Percentiles rank a stretch among this genome's conserved stretches.
Evolutionary conservation across 2,329 filamentous ascomycete genomes (phyloP).

Genomic region (Aspergillus brunneoviolaceus): DNA sequence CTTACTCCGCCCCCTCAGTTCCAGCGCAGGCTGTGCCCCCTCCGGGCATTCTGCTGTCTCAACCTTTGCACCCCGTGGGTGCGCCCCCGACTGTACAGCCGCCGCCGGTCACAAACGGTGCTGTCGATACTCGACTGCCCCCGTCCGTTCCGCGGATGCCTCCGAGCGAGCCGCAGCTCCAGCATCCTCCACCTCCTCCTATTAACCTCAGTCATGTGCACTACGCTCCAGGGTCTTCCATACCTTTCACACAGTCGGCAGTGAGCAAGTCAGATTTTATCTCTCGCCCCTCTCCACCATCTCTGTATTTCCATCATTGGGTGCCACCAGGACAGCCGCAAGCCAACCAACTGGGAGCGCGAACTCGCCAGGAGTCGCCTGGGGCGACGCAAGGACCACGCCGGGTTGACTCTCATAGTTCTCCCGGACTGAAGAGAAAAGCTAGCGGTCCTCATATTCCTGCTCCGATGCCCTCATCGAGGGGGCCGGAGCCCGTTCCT

Average conservation of each 20-base stretch:
- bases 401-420: conserved; percentile 65
- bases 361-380: conserved; percentile 56
- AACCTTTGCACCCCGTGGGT: conserved; percentile 23
- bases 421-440: conserved; percentile 78
- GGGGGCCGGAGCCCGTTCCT: conserved; percentile 40
- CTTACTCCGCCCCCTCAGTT: conserved; percentile 28
- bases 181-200: conserved; percentile 33
- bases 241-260: conserved; percentile 54
- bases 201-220: conserved; percentile 24
- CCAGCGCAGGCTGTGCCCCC: conserved; percentile 17
- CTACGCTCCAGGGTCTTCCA: conserved; percentile 33
- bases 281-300: conserved; percentile 65
- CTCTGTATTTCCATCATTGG: conserved; percentile 92
- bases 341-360: conserved; percentile 73
- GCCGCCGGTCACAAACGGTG: conserved; percentile 19
- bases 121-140: conserved; percentile 16
- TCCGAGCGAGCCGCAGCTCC: conserved; percentile 43
- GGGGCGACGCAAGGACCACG: conserved; percentile 48
- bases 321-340: conserved; percentile 73
- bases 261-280: conserved; percentile 55
- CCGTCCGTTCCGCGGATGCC: conserved; percentile 35
- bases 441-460: conserved; percentile 56
- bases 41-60: conserved; percentile 22
- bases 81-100: conserved; percentile 16
- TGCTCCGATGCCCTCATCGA: conserved; percentile 52